Conservation (phyloP, 2,329 filamentous ascomycete species). For the Fusarium pseudonygamai region DNA sequence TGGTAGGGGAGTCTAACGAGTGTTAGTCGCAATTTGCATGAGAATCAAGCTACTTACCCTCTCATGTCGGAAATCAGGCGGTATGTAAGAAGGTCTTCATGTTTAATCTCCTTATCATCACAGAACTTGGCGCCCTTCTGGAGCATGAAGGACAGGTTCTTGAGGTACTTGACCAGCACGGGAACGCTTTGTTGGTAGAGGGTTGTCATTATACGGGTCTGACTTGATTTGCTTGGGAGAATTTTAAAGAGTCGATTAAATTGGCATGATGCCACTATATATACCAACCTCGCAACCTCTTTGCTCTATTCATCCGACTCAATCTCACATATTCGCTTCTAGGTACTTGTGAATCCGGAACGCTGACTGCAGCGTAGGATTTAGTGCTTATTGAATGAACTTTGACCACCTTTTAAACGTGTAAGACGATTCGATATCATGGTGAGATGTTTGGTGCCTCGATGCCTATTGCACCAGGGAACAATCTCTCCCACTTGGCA, state of each 20-base stretch:
- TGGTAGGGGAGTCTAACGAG: slow-evolving; percentile 30
- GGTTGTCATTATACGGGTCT: slow-evolving; percentile 24
- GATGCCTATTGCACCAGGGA: neutral
- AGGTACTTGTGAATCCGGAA: neutral
- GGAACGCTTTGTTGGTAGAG: slow-evolving; percentile 41
- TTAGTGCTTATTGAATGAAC: neutral
- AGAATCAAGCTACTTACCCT: neutral
- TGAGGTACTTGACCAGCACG: slow-evolving; percentile 44
- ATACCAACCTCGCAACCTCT: neutral
- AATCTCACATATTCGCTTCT: neutral
- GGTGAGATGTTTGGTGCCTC: neutral
- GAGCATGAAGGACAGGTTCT: slow-evolving; percentile 37
- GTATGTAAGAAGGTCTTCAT: slow-evolving; percentile 33
- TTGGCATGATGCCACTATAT: neutral
- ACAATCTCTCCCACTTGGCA: neutral
- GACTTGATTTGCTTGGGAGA: too few relatives aligned
- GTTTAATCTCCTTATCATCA: slow-evolving; percentile 33
- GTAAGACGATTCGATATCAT: neutral
- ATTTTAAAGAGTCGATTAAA: too few relatives aligned
- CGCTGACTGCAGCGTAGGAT: neutral
- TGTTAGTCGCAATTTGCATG: neutral
- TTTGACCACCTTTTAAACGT: neutral
- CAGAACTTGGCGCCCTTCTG: slow-evolving; percentile 32
- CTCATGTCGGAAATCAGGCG: slow-evolving; percentile 37
- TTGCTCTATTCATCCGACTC: neutral